Conservation (phyloP, 2,329 filamentous ascomycete genomes). For the Neocucurbitaria cava region DNA sequence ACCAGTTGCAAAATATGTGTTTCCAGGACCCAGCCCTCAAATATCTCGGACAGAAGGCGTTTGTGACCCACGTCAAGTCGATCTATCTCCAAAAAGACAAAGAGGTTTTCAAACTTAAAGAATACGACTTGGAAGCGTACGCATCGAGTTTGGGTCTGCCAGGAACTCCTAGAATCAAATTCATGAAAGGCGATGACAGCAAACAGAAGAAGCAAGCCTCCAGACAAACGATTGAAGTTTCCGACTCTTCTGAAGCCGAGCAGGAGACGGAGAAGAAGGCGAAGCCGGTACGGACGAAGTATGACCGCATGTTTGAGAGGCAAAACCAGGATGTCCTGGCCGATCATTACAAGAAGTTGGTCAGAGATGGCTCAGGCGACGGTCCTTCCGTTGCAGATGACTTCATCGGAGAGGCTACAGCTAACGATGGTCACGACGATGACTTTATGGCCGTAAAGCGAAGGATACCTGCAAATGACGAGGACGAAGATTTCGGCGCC, state of each 20-base stretch:
- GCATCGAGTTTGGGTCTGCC: constrained; percentile 86
- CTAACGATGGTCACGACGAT: constrained; percentile 71
- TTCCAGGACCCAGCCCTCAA: constrained; percentile 95
- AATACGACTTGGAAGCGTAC: constrained; percentile 84
- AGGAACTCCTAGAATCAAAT: constrained; percentile 91
- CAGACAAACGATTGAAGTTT: constrained; percentile 63
- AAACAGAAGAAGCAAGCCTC: constrained; percentile 89
- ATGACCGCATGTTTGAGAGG: constrained; percentile 97
- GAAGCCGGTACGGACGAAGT: constrained; percentile 86
- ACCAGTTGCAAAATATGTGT: constrained; percentile 90
- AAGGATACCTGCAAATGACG: constrained; percentile 75
- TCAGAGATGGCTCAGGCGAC: constrained; percentile 62
- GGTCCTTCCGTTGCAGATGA: constrained; percentile 42
- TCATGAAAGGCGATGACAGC: constrained; percentile 85
- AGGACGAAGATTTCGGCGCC: constrained; percentile 53
- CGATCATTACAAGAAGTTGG: constrained; percentile 89
- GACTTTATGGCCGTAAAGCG: constrained; percentile 92
- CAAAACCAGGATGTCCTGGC: constrained; percentile 95
- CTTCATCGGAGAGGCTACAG: constrained; percentile 42
- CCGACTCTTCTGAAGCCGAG: constrained; percentile 67
- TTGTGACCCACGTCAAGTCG: constrained; percentile 86
- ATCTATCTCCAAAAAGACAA: constrained; percentile 90
- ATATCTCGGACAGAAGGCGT: constrained; percentile 94
- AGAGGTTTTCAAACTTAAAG: constrained; percentile 83
- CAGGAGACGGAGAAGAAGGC: constrained; percentile 57